Evolutionary conservation across 306 rosid genomes (phyloP).

Genomic region (Cyamopsis tetragonoloba): DNA sequence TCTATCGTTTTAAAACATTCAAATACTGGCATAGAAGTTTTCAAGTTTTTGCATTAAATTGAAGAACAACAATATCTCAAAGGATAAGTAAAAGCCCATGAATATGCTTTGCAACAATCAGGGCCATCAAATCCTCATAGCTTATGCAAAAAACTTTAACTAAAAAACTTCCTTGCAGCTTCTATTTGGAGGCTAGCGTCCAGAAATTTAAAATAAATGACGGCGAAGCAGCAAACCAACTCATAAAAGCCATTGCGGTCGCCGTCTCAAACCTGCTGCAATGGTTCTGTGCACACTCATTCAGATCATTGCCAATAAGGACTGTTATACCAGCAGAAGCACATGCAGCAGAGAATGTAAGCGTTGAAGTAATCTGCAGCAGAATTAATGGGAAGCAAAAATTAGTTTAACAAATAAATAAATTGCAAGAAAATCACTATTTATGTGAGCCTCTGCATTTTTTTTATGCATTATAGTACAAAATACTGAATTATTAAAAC

Average conservation of each 20-base stretch:
- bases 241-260: slow-evolving; percentile 57
- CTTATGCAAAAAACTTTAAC: background rate
- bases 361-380: slow-evolving; percentile 59
- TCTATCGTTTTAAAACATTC: too few species aligned
- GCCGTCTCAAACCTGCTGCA: slow-evolving; percentile 55
- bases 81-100: background rate
- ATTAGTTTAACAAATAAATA: slow-evolving; percentile 1
- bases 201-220: slow-evolving; percentile 61
- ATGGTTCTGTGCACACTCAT: slow-evolving; percentile 43
- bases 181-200: slow-evolving; percentile 54
- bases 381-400: background rate
- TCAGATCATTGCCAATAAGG: slow-evolving; percentile 54
- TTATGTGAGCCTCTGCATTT: background rate
- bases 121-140: slow-evolving; percentile 15
- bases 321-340: slow-evolving; percentile 62
- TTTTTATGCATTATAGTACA: background rate
- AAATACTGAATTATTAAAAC: background rate
- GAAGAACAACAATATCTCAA: background rate
- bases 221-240: slow-evolving; percentile 57
- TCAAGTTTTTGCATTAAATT: slow-evolving; percentile 5
- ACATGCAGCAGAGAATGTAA: slow-evolving; percentile 57
- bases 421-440: background rate
- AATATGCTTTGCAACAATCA: background rate
- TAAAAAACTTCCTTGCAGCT: background rate
- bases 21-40: too few species aligned